phyloP scores from a whole-genome alignment of 208 protist species.

The Wallacemonas sp. region DNA sequence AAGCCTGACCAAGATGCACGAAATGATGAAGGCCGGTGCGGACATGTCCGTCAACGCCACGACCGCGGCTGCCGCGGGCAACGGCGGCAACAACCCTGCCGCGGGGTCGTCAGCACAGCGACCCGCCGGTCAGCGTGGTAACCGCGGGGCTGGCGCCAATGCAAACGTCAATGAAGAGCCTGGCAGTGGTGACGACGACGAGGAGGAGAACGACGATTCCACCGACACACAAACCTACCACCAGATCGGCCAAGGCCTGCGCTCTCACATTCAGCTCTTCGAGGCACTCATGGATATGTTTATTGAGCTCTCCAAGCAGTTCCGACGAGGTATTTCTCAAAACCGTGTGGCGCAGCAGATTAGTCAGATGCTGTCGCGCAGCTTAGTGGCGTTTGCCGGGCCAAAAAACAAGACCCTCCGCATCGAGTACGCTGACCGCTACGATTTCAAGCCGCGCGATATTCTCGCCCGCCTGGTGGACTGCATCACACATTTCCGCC shows the following conservation, averaged over 20 bases:
- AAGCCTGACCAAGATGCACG: conserved; percentile 81
- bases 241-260: conserved; percentile 67
- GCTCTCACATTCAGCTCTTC: conserved; percentile 74
- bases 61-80: conserved; percentile 7
- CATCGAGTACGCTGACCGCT: conserved; percentile 77
- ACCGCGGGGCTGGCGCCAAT: too few species aligned
- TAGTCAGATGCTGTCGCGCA: conserved; percentile 84
- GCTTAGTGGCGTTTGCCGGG: conserved; percentile 78
- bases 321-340: conserved; percentile 78
- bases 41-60: conserved; percentile 61
- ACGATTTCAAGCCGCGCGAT: conserved; percentile 76
- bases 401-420: conserved; percentile 74
- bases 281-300: conserved; percentile 84
- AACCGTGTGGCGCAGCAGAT: conserved; percentile 90
- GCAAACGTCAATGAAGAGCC: conserved; percentile 13
- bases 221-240: conserved; percentile 70
- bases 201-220: conserved; percentile 44
- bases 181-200: conserved; percentile 18
- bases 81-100: conserved; percentile 11
- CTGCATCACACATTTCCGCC: conserved; percentile 79
- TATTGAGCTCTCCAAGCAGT: conserved; percentile 76
- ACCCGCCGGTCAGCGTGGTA: neutral
- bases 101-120: neutral
- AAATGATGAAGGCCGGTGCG: conserved; percentile 59
- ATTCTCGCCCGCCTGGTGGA: conserved; percentile 77